Percentiles rank a stretch among this genome's conserved stretches.
phyloP scores from a whole-genome alignment of 306 rosid species.

The Ochetophila trinervis region DNA sequence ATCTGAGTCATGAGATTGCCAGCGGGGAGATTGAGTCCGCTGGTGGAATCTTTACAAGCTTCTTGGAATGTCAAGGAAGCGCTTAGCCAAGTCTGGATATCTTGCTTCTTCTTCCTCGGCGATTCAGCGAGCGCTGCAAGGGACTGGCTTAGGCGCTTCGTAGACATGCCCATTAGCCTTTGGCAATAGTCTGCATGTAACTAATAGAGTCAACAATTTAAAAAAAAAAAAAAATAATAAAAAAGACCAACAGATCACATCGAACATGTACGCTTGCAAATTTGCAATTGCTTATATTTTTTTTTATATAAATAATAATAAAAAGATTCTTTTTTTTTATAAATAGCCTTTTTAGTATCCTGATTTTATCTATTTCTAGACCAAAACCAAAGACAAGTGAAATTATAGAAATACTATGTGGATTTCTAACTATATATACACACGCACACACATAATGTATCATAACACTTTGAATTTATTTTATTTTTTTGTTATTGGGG shows the following conservation, averaged over 20 bases:
- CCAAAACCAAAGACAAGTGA: no score
- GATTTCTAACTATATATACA: background rate
- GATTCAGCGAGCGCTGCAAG: constrained; percentile 27
- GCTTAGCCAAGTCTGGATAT: constrained; percentile 59
- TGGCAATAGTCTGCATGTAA: constrained; percentile 35
- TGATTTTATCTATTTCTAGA: no score
- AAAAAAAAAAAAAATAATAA: no score
- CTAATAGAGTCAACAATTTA: background rate
- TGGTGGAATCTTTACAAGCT: constrained; percentile 40
- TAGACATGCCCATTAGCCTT: constrained; percentile 39
- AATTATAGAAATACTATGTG: no score
- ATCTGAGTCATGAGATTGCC: constrained; percentile 11
- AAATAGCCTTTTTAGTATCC: no score
- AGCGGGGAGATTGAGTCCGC: constrained; percentile 1
- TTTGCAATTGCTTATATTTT: background rate
- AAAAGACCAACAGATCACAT: no score
- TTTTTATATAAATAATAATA: background rate
- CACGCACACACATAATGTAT: background rate
- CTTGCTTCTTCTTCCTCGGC: constrained; percentile 30
- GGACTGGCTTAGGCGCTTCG: constrained; percentile 38
- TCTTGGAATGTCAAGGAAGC: constrained; percentile 49
- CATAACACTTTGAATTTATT: background rate
- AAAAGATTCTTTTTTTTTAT: no score
- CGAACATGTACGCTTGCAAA: no score
- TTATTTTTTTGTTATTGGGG: background rate